Base-by-base conservation (phyloP, 228 moss, liverwort and hornwort genomes). In the Sphagnum fallax region DNA sequence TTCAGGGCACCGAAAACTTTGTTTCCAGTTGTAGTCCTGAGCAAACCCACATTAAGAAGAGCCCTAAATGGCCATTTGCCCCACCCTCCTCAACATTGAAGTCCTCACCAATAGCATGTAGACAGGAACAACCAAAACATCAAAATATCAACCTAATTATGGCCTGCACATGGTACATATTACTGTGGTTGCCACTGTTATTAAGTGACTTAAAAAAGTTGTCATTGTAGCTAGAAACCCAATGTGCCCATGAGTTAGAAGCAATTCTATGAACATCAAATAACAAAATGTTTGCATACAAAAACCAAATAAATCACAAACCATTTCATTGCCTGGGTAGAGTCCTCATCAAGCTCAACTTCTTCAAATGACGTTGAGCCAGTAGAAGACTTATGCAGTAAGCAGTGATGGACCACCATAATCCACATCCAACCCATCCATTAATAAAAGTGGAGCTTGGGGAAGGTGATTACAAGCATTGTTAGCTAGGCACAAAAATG, bases 311-410 rank as follows among this genome's bases (percentile, higher is more conserved):
- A 5, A 13, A 48, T 0, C 6, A 60, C 78, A 9, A 6, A 83
- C 84, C 84, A 83, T 82, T 60, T 84, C 80, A 4, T 92, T 93
- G 47, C 96, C 96, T 4, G 89, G 4, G 91, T 80, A 16, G 90
- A 92, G 61, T 90, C 90, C 71, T 86, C 16, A 70, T 89, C 89
- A 49, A 92, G 80, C 72, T 89, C 86, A 84, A 79, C 6, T 79
- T 90, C 71, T 83, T 83, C 84, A 92, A 66, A 49, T 90, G 83
- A 47, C 92, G 83, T 50, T 88, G 90, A 51, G 90, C 90, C 71
- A 92, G 72, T 16, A 92, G 81, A 67, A 92, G 90, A 49, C 92
- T 86, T 8, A 90, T 92, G 76, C 90, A 88, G 70, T 97, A 97
- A 4, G 96, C 91, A 84, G 81, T 68, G 47, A 65, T 58, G 6